Evolutionary conservation across 108 stramenopile genomes (phyloP).

Genomic region (Nitzschia sp.): DNA sequence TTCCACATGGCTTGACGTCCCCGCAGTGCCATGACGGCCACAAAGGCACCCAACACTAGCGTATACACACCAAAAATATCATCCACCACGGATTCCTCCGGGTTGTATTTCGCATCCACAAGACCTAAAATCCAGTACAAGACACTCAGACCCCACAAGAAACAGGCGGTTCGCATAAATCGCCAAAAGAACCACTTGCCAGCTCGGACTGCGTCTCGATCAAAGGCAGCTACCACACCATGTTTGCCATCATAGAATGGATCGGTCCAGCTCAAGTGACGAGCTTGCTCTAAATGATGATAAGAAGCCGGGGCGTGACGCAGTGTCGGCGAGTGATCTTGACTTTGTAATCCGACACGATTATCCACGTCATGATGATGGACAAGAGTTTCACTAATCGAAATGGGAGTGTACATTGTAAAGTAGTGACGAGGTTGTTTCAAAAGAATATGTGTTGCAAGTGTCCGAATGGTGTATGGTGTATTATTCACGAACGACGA

Average conservation of each 20-base stretch:
- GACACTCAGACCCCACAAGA: not conserved
- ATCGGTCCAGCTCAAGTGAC: constrained; percentile 16
- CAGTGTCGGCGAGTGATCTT: not conserved
- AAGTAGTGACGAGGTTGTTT: too few species aligned
- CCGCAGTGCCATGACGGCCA: constrained; percentile 11
- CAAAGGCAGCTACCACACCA: constrained; percentile 21
- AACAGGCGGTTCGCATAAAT: not conserved
- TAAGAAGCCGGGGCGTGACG: not conserved
- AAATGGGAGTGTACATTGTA: too few species aligned
- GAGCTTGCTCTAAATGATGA: constrained; percentile 11
- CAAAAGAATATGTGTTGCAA: too few species aligned
- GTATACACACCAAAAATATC: constrained; percentile 9
- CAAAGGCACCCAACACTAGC: not conserved
- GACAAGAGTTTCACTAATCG: too few species aligned
- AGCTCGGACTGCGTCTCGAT: constrained; percentile 15
- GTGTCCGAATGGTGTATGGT: too few species aligned
- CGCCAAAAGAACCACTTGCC: constrained; percentile 8
- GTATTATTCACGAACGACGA: too few species aligned
- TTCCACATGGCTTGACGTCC: not conserved
- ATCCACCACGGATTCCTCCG: constrained; percentile 8
- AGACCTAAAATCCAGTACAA: constrained; percentile 13
- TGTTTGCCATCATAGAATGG: constrained; percentile 23
- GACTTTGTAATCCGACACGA: not conserved
- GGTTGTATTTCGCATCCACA: not conserved
- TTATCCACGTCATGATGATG: too few species aligned